Conservation (phyloP, 73 alveolate species). For the Paramecium primaurelia region DNA sequence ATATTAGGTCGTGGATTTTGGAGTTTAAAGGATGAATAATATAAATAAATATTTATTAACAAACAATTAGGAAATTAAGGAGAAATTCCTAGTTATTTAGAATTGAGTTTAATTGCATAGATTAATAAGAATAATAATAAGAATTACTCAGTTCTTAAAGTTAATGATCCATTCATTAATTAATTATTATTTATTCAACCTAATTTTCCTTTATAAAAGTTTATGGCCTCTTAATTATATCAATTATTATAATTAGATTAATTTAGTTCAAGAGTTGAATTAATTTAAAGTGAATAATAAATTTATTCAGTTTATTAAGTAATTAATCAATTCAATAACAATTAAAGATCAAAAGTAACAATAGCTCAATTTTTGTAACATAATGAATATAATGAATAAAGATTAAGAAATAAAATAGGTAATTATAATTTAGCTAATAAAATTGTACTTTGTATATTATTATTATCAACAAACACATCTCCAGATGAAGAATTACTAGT, state of each 20-base stretch:
- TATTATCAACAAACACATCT: not conserved
- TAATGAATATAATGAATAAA: not conserved
- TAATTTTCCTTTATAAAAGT: not conserved
- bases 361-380: not conserved
- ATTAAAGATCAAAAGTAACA: not conserved
- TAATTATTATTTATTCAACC: not conserved
- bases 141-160: not conserved
- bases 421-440: not conserved
- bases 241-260: not conserved
- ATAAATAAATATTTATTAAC: not conserved
- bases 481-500: not conserved
- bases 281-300: not conserved
- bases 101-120: not conserved
- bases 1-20: not conserved
- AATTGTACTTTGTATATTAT: not conserved
- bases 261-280: not conserved
- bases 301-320: not conserved
- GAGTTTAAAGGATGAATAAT: not conserved
- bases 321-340: not conserved
- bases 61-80: not conserved
- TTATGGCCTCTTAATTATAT: not conserved
- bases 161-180: not conserved
- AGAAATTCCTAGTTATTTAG: conserved; percentile 11
- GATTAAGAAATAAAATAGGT: not conserved
- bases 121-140: not conserved